phyloP scores from a whole-genome alignment of 83 land plant species.

The Diphasiastrum complanatum region DNA sequence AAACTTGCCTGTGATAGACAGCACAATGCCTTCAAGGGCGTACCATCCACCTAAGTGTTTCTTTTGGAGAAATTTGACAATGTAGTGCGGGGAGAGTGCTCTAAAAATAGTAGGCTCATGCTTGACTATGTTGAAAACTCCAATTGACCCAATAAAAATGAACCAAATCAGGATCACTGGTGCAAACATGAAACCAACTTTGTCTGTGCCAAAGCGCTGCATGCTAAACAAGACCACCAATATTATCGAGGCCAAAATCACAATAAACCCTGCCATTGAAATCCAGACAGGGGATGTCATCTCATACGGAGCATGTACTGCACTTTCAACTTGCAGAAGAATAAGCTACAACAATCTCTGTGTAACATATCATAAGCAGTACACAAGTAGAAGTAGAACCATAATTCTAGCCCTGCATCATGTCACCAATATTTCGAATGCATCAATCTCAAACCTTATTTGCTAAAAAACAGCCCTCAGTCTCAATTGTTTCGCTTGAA shows the following conservation, averaged over 20 bases:
- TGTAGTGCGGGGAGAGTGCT: slow-evolving; percentile 9
- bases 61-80: not conserved
- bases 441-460: no score
- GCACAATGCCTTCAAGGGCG: slow-evolving; percentile 12
- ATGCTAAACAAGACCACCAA: slow-evolving; percentile 9
- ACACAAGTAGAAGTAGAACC: no score
- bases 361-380: no score
- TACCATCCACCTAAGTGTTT: not conserved
- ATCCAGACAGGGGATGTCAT: slow-evolving; percentile 23
- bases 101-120: slow-evolving; percentile 3
- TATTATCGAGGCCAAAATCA: slow-evolving; percentile 5
- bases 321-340: not conserved
- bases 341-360: not conserved
- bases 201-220: slow-evolving; percentile 16
- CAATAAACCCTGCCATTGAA: slow-evolving; percentile 1
- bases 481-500: no score
- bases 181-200: slow-evolving; percentile 15
- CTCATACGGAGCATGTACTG: slow-evolving; percentile 39
- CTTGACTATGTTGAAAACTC: slow-evolving; percentile 7
- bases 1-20: slow-evolving; percentile 8
- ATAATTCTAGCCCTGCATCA: no score
- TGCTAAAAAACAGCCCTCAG: no score
- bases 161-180: slow-evolving; percentile 12
- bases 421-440: no score
- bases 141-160: slow-evolving; percentile 12